Base-by-base conservation (phyloP, 371 early-diverging fungal species). In the Apophysomyces trapeziformis region DNA sequence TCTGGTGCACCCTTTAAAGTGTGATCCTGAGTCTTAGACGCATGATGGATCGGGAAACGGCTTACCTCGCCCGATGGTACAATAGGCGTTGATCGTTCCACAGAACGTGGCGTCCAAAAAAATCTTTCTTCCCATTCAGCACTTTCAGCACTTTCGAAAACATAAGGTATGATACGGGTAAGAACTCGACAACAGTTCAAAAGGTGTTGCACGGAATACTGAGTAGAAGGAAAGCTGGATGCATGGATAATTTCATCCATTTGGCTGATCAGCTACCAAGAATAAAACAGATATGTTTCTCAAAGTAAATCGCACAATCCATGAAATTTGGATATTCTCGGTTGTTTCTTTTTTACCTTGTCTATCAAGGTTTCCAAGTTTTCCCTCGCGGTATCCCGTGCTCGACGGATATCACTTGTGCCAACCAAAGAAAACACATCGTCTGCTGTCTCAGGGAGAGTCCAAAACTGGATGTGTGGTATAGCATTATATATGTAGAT, bases 361-460 rank as follows among this genome's bases (percentile, higher is more conserved):
- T 84, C 84, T 54, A 89, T 78, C 35, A 95, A 74, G 14, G 88
- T 90, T 63, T 86, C 88, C 47, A 95, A 73, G 74, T 94, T 94
- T 56, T 88, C 90, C 60, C 85, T 83, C 13, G 91, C 88, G 2
- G 83, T 70, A 70, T 93, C 92, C 62, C 93, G 82, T 13, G 90
- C 88, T 43, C 86, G 79, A 45, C 94, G 83, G 46, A 95, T 90
- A 68, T 96, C 96, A 32, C 87, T 87, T 3, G 90, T 87, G n/a
- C 93, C 85, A 43, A 95, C 86, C 21, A 95, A 87, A 38, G 93
- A 90, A 75, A 90, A 94, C 8, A 95, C 88, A 77, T 95, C 96
- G 64, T 95, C 95, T 47, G 90, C 83, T 21, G 87, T 81, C 39
- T 93, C 94, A 1, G 94, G 93, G 14, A 96, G 81, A 14, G 75